Evolutionary conservation across 768 basidiomycete genomes (phyloP).

Genomic region (Albatrellus ellisii): DNA sequence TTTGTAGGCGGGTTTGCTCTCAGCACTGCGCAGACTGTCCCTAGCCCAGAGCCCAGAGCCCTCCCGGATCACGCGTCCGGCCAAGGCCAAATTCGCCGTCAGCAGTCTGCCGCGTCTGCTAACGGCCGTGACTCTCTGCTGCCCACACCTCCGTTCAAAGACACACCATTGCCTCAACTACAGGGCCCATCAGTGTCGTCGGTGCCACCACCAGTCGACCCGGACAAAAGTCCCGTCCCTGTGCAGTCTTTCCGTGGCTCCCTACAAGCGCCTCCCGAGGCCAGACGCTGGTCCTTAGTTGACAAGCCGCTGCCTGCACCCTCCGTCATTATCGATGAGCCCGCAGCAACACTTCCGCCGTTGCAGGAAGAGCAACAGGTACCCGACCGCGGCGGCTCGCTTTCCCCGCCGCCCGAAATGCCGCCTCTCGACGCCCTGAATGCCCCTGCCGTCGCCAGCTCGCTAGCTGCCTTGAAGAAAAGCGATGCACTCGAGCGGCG

Average conservation of each 20-base stretch:
- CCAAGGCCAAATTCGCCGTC: constrained; percentile 3
- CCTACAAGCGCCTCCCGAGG: constrained; percentile 42
- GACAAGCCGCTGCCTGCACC: constrained; percentile 50
- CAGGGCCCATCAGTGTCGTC: background rate
- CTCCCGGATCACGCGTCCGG: constrained; percentile 3
- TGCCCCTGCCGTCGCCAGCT: constrained; percentile 40
- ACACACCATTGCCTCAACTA: background rate
- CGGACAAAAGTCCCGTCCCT: constrained; percentile 13
- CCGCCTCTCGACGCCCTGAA: constrained; percentile 37
- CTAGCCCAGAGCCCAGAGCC: constrained; percentile 10
- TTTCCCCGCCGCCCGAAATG: constrained; percentile 23
- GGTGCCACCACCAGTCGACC: constrained; percentile 8
- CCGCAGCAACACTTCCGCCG: constrained; percentile 18
- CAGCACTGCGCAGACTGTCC: constrained; percentile 8
- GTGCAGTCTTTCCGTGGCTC: constrained; percentile 21
- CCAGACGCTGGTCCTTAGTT: constrained; percentile 70
- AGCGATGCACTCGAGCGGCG: constrained; percentile 79
- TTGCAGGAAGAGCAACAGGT: constrained; percentile 1
- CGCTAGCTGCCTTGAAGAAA: constrained; percentile 80
- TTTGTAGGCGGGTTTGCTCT: constrained; percentile 42
- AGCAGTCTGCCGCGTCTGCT: background rate
- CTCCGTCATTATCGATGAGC: constrained; percentile 39
- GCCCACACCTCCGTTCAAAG: background rate
- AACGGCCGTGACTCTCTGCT: constrained; percentile 6
- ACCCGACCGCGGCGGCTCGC: constrained; percentile 12